These are phyloP conservation scores for Carex sylvatica DNA, from an alignment of 202 grass and related monocot genomes.

Conservation along the genomic window DNA sequence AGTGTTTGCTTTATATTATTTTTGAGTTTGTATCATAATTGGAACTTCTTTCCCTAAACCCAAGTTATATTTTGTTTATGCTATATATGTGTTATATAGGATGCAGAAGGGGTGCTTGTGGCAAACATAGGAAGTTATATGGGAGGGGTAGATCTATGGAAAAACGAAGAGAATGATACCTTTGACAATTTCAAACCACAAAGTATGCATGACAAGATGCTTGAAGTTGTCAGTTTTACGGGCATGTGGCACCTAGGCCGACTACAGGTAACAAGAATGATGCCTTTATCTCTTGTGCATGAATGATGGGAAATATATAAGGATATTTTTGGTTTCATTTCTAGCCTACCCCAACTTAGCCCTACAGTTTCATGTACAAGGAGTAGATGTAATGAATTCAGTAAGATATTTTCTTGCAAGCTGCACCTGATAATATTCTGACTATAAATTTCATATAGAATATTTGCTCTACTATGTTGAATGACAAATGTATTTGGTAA, in stretches of 20 bases:
- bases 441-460: background rate
- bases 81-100: slow-evolving; percentile 39
- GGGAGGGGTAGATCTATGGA: slow-evolving; percentile 96
- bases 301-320: background rate
- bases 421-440: background rate
- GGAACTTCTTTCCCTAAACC: background rate
- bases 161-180: slow-evolving; percentile 72
- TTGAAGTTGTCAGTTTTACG: slow-evolving; percentile 90
- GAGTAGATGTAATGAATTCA: background rate
- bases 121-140: slow-evolving; percentile 96
- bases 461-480: slow-evolving; percentile 2
- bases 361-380: too few species aligned
- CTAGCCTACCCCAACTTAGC: background rate
- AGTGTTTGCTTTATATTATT: background rate
- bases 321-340: background rate
- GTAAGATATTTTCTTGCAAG: background rate
- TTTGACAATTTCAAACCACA: slow-evolving; percentile 64
- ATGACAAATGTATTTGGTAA: background rate
- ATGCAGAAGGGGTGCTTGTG: slow-evolving; percentile 84
- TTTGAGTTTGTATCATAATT: background rate
- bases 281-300: background rate
- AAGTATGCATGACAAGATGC: slow-evolving; percentile 93
- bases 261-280: slow-evolving; percentile 55
- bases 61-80: background rate
- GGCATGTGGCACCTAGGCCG: slow-evolving; percentile 90